These are phyloP conservation scores for Volvariella volvacea DNA, from an alignment of 1,284 basidiomycete genomes.

Conservation along the genomic window DNA sequence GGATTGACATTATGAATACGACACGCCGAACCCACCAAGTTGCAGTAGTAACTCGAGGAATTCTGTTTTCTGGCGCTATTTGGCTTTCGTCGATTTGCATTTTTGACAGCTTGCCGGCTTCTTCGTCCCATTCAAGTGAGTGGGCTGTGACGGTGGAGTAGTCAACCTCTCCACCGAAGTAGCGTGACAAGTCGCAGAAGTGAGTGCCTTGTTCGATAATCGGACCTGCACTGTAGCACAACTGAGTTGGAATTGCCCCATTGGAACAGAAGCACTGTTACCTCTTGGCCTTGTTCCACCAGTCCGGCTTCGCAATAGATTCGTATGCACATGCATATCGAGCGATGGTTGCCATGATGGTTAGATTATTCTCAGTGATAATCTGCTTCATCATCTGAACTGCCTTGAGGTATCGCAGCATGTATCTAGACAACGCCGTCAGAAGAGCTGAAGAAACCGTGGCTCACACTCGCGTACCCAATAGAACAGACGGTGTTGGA, in stretches of 20 bases:
- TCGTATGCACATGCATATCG: constrained; percentile 95
- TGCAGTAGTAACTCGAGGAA: constrained; percentile 75
- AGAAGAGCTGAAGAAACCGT: constrained; percentile 5
- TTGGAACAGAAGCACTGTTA: constrained; percentile 17
- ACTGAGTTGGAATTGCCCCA: not conserved
- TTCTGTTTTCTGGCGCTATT: constrained; percentile 73
- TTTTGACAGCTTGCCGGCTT: constrained; percentile 81
- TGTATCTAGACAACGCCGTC: constrained; percentile 47
- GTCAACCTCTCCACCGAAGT: constrained; percentile 97
- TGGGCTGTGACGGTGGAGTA: constrained; percentile 79
- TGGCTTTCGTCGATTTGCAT: constrained; percentile 76
- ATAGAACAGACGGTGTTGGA: constrained; percentile 82
- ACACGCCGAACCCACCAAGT: constrained; percentile 47
- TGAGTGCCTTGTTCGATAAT: constrained; percentile 97
- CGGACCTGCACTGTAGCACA: constrained; percentile 64
- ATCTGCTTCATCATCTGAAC: constrained; percentile 99
- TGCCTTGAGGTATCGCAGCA: constrained; percentile 90
- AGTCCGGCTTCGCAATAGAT: constrained; percentile 84
- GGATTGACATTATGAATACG: not conserved
- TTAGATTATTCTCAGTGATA: constrained; percentile 89
- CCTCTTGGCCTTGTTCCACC: constrained; percentile 97
- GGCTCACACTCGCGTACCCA: constrained; percentile 51
- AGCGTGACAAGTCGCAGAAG: constrained; percentile 87
- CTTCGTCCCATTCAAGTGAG: constrained; percentile 88
- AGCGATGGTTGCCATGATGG: constrained; percentile 96